Evolutionary conservation across 108 stramenopile genomes (phyloP), one percentile per base, ranked within the genome.

Genomic region (Schizochytrium sp.): DNA sequence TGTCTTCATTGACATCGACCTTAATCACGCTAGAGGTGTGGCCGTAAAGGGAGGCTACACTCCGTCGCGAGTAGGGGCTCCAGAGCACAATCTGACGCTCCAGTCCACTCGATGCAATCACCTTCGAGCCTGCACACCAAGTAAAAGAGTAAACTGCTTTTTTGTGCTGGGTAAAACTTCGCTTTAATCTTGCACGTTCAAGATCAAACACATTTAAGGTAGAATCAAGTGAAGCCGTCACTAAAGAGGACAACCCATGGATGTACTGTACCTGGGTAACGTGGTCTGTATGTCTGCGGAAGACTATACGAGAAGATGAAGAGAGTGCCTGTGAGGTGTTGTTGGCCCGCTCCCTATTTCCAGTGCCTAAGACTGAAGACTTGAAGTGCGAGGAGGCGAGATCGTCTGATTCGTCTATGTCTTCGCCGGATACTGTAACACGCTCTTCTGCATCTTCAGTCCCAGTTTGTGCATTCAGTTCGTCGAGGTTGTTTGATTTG

Each of bases 61-160:
- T 87, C 4, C 45, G 42, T 46, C 89, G 57, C 15, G 89, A 87
- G 89, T 89, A 83, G 28, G 89, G 89, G 76, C 76, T 89, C 89
- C 73, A 89, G 41, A 58, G 57, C 42, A 73, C 28, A 46, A 89
- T 89, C 45, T 83, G 56, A 40, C 89, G 89, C 41, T 47, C 72
- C 3, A 83, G 40, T 83, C 56, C 89, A 45, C 76, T 46, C 28
- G 57, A 60, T 46, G 89, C 89, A 57, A 89, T 89, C 60, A 55
- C 57, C 83, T 89, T 89, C 60, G 73, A 44, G 17, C 49, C 46
- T 2, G 73, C n/a, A 46, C 76, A 57, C 87, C 89, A 92, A 15
- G 61, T 89, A 45, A 92, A 91, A 17, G 89, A 45, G 83, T 91
- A 91, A n/a, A 92, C 91, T 12, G 89, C 88, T 44, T 91, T 89